Conservation (phyloP, 768 basidiomycete genomes). For the Hygrophorus pudorinus region DNA sequence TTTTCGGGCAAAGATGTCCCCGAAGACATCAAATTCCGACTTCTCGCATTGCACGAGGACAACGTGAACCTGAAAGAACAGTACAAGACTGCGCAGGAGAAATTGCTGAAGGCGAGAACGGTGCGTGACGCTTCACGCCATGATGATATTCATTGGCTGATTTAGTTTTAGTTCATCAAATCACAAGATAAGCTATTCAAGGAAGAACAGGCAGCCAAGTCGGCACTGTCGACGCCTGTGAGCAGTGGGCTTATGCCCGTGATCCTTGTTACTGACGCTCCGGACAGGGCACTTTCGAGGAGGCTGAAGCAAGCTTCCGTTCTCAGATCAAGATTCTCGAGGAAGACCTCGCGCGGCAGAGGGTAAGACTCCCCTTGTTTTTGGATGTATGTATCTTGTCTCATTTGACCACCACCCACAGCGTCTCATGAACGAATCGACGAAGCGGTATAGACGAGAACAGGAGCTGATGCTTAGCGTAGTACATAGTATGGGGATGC, state of each 20-base stretch:
- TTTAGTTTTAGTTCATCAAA: slow-evolving; percentile 67
- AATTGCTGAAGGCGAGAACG: slow-evolving; percentile 69
- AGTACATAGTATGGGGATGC: slow-evolving; percentile 63
- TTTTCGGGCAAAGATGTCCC: slow-evolving; percentile 73
- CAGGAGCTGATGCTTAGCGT: slow-evolving; percentile 75
- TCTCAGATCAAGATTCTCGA: slow-evolving; percentile 56
- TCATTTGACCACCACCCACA: slow-evolving; percentile 11
- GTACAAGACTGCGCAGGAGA: slow-evolving; percentile 60
- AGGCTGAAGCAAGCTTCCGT: slow-evolving; percentile 57
- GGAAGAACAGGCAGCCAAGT: slow-evolving; percentile 58
- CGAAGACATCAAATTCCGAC: slow-evolving; percentile 67
- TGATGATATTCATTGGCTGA: neutral
- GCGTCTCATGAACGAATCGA: slow-evolving; percentile 45
- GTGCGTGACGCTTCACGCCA: slow-evolving; percentile 26
- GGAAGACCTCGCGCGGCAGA: slow-evolving; percentile 51
- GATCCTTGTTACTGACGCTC: neutral
- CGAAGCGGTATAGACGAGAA: slow-evolving; percentile 58
- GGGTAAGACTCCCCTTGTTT: slow-evolving; percentile 26
- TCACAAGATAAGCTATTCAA: slow-evolving; percentile 84
- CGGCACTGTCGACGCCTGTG: slow-evolving; percentile 34
- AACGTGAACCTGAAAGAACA: slow-evolving; percentile 63
- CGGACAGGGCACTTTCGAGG: slow-evolving; percentile 50
- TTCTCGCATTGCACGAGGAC: slow-evolving; percentile 72
- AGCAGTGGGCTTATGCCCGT: slow-evolving; percentile 11
- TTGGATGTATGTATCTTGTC: neutral